Conservation (phyloP, 345 rosid genomes). For the Aquilaria malaccensis region DNA sequence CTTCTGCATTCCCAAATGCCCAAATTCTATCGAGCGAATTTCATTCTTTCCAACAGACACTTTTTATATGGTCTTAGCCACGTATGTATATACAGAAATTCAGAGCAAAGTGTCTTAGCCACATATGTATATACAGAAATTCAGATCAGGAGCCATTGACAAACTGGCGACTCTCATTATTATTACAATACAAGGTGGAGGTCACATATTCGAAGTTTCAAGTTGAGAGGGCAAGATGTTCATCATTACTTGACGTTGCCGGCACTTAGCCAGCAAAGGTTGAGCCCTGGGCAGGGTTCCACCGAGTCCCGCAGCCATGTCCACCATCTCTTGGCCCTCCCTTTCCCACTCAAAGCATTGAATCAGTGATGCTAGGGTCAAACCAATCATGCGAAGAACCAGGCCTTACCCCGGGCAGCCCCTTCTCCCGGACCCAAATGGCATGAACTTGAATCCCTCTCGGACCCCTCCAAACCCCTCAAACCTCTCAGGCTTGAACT, state of each 20-base stretch:
- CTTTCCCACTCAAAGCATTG: slow-evolving; percentile 17
- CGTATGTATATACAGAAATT: too few species aligned
- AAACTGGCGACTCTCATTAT: too few species aligned
- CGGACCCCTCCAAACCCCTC: slow-evolving; percentile 5
- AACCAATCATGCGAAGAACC: slow-evolving; percentile 10
- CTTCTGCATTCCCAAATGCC: too few species aligned
- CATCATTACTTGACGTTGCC: neutral
- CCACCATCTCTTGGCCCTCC: neutral
- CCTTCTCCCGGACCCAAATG: slow-evolving; percentile 12
- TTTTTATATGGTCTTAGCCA: too few species aligned
- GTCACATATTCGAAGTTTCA: neutral
- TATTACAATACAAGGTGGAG: too few species aligned
- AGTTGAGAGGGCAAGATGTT: neutral
- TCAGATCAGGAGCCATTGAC: too few species aligned
- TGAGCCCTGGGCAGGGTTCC: slow-evolving; percentile 1
- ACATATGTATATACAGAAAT: too few species aligned
- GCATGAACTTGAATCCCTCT: slow-evolving; percentile 2
- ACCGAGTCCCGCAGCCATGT: neutral
- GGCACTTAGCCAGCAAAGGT: neutral
- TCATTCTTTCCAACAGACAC: too few species aligned
- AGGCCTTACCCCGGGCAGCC: slow-evolving; percentile 2
- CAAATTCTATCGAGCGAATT: too few species aligned
- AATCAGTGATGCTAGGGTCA: slow-evolving; percentile 9
- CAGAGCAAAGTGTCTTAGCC: too few species aligned
- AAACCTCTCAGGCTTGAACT: slow-evolving; percentile 19